Evolutionary conservation across 2,329 filamentous ascomycete species (phyloP).

Genomic region (Aspergillus sp.): DNA sequence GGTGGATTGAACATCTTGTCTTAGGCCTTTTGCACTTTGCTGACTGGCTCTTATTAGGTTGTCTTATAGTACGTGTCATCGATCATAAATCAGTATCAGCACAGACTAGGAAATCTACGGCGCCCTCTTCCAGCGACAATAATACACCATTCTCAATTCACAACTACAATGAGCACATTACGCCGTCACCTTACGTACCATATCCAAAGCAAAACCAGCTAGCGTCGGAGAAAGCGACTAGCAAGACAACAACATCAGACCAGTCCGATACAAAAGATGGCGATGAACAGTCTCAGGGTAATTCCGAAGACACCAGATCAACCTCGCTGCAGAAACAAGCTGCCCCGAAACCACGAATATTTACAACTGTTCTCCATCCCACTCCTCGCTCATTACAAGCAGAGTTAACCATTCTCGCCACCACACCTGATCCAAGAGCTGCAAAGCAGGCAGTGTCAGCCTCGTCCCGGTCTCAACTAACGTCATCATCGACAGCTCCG

Average conservation of each 20-base stretch:
- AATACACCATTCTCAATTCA: conserved; percentile 81
- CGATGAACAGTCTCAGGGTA: conserved; percentile 60
- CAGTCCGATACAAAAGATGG: conserved; percentile 28
- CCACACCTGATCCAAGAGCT: conserved; percentile 65
- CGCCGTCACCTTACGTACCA: conserved; percentile 81
- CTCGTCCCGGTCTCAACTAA: conserved; percentile 41
- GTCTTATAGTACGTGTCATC: conserved; percentile 91
- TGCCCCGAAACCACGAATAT: conserved; percentile 61
- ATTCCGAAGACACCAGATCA: conserved; percentile 58
- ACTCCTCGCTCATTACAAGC: conserved; percentile 75
- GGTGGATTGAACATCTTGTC: conserved; percentile 50
- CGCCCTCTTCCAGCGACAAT: conserved; percentile 62
- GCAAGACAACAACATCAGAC: conserved; percentile 32
- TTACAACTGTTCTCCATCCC: conserved; percentile 82
- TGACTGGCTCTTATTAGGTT: conserved; percentile 51
- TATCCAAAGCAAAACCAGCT: conserved; percentile 61
- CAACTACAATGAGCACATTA: conserved; percentile 87
- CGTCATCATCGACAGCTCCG: conserved; percentile 51
- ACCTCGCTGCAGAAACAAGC: conserved; percentile 55
- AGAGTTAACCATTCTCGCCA: conserved; percentile 77
- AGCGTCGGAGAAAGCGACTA: conserved; percentile 30
- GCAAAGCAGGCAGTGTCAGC: conserved; percentile 52
- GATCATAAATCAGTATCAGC: conserved; percentile 74
- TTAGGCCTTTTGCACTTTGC: neutral
- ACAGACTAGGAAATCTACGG: conserved; percentile 61